Evolutionary conservation across 768 basidiomycete genomes (phyloP), one percentile per base, ranked within the genome.

Genomic region (Boletales sp.): DNA sequence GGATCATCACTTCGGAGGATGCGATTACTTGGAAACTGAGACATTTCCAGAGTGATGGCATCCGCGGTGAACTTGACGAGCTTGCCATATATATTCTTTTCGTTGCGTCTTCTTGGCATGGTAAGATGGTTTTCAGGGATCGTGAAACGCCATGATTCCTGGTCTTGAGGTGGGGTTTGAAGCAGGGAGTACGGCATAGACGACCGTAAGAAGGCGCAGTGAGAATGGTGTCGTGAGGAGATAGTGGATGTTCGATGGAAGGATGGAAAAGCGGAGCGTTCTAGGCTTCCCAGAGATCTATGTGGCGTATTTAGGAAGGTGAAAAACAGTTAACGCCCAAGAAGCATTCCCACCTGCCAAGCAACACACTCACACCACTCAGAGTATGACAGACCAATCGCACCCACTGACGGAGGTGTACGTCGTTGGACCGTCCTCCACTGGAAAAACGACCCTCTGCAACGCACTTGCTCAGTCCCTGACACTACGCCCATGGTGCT

Each of bases 361-460:
- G 30, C 27, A 36, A 42, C 29, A 36, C 39, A 30, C 42, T 55
- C 32, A 40, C 43, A 49, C 34, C 31, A 45, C 38, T 43, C 47
- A 18, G 40, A 40, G 41, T 27, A 64, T 65, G 63, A 18, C 49
- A 36, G 53, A 60, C 34, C 32, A 42, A 10, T 50, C 41, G 35
- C 17, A 37, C n/a, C 49, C 43, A 19, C 52, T 56, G 48, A 58
- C 53, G 30, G 64, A 65, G 40, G n/a, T 64, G 30, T 81, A 76
- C 52, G 61, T 83, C 38, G 64, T 82, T 41, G 81, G 80, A 7
- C 80, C 80, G 27, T 77, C 80, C 64, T 84, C 83, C 14, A 81
- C 80, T 12, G 85, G 85, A n/a, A 87, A 87, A 64, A 83, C 84
- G 21, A 86, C 84, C 0, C 72, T 86, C 4, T 84, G 81, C 61